phyloP scores from a whole-genome alignment of 768 basidiomycete genomes.

The Asterophora parasitica region DNA sequence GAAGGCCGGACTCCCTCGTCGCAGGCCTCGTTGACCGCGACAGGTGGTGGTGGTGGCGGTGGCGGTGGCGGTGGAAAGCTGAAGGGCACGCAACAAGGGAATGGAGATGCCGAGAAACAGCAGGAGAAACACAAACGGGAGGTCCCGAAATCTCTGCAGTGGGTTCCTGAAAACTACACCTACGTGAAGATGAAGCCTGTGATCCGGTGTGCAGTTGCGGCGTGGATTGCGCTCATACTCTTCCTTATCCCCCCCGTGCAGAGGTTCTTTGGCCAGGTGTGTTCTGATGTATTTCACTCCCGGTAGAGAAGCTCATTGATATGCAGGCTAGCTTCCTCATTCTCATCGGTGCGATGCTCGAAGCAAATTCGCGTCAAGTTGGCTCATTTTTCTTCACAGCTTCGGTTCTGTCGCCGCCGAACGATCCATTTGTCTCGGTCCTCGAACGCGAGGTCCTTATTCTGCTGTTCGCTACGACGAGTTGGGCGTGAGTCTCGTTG shows the following conservation, averaged over 20 bases:
- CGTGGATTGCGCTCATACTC: slow-evolving; percentile 56
- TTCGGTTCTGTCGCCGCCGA: slow-evolving; percentile 61
- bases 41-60: neutral
- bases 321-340: slow-evolving; percentile 60
- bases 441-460: slow-evolving; percentile 61
- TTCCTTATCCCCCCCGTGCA: slow-evolving; percentile 52
- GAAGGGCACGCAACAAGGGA: neutral
- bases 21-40: neutral
- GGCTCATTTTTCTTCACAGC: slow-evolving; percentile 30
- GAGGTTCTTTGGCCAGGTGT: slow-evolving; percentile 53
- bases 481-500: slow-evolving; percentile 55
- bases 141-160: slow-evolving; percentile 34
- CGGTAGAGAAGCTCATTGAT: neutral
- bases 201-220: slow-evolving; percentile 56
- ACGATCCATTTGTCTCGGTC: slow-evolving; percentile 62
- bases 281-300: slow-evolving; percentile 6
- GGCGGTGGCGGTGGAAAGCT: too few relatives aligned
- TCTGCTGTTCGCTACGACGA: slow-evolving; percentile 39
- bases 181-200: slow-evolving; percentile 60
- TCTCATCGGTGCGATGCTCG: slow-evolving; percentile 42
- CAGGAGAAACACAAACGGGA: slow-evolving; percentile 4
- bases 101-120: neutral
- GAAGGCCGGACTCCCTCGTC: neutral
- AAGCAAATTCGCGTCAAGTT: neutral
- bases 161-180: slow-evolving; percentile 55